phyloP scores from a whole-genome alignment of 495 filamentous ascomycete genomes.

The Penicillium simplicissimum region DNA sequence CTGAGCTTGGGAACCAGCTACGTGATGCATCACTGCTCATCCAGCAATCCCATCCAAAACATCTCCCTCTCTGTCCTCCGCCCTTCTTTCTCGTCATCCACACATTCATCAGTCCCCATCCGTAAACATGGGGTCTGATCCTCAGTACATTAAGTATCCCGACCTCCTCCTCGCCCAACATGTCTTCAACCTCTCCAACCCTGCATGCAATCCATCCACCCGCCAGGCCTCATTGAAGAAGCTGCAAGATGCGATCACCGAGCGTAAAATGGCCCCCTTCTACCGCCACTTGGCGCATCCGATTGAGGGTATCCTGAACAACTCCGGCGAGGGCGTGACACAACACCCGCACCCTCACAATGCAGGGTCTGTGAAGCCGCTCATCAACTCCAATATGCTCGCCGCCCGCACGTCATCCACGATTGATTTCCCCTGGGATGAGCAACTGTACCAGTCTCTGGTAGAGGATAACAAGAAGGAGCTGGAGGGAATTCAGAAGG shows the following conservation, averaged over 20 bases:
- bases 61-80: slow-evolving; percentile 17
- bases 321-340: slow-evolving; percentile 66
- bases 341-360: slow-evolving; percentile 55
- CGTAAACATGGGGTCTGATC: slow-evolving; percentile 88
- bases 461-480: slow-evolving; percentile 88
- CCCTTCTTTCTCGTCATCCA: slow-evolving; percentile 12
- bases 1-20: slow-evolving; percentile 45
- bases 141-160: slow-evolving; percentile 94
- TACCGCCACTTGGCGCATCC: slow-evolving; percentile 96
- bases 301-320: slow-evolving; percentile 84
- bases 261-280: slow-evolving; percentile 95
- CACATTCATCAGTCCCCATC: slow-evolving; percentile 13
- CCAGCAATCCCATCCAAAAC: slow-evolving; percentile 19
- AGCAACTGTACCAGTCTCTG: slow-evolving; percentile 79
- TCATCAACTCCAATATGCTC: slow-evolving; percentile 61
- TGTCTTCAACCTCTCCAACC: slow-evolving; percentile 95
- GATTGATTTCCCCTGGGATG: slow-evolving; percentile 83
- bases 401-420: slow-evolving; percentile 64
- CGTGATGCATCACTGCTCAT: slow-evolving; percentile 35
- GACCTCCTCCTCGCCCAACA: slow-evolving; percentile 90
- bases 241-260: slow-evolving; percentile 88
- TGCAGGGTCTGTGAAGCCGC: slow-evolving; percentile 57
- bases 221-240: slow-evolving; percentile 76
- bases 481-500: slow-evolving; percentile 88
- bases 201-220: slow-evolving; percentile 64